Evolutionary conservation across 2,329 filamentous ascomycete genomes (phyloP), one percentile per base, ranked within the genome.

Genomic region (Zasmidium cellare): DNA sequence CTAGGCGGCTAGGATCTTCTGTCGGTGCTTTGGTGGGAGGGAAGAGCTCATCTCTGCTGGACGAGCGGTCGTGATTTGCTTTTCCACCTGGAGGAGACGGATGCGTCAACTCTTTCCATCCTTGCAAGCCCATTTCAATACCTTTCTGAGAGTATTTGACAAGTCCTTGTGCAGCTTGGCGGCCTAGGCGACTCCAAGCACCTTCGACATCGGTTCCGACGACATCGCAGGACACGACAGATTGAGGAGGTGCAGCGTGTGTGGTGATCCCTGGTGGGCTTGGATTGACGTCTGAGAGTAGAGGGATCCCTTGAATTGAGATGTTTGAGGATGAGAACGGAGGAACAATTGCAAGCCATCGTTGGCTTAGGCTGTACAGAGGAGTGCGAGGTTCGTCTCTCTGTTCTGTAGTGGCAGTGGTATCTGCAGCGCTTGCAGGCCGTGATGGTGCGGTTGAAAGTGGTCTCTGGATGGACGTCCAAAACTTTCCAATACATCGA

Each of bases 41-140:
- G 62, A 92, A 92, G 38, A 66, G 19, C 3, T 62, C 59, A 20
- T 67, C 65, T 20, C 57, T 53, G 46, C 55, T 64, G 12, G 51
- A 23, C 9, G 46, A 58, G 5, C 62, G 62, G 28, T 66, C 58
- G 35, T 66, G 60, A 22, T 25, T 51, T 22, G 57, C 46, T 24
- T 53, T 57, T 16, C 45, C 50, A 5, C 60, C 54, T 71, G 70
- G 83, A 80, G 67, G 68, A 2, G 71, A 66, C 28, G 70, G 68
- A 46, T 89, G 91, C 84, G 89, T 92, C 75, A 94, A 93, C 67
- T 83, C 88, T 68, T 91, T 91, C 83, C 89, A 91, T 9, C 87
- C 87, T 70, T 91, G 87, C 68, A 86, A 80, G 20, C 90, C 86
- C 70, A 92, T 89, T 68, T 92, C 89, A 2, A 88, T 87, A 12